Evolutionary conservation across 2,329 filamentous ascomycete species (phyloP).

Genomic region (Juglanconis juglandina): DNA sequence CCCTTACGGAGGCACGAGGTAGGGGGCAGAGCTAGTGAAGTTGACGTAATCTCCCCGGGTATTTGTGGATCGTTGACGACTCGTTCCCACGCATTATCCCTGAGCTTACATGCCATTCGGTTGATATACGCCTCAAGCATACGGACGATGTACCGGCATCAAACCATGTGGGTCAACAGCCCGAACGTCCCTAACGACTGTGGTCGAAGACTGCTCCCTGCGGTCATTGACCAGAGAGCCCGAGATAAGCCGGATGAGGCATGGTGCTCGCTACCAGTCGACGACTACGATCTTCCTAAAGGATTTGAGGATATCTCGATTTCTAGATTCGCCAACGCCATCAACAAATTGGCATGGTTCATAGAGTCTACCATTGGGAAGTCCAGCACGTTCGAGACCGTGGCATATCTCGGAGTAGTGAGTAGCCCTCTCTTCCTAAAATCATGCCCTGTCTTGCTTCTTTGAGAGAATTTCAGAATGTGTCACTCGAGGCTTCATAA

Average conservation of each 20-base stretch:
- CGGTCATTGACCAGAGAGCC: constrained; percentile 20
- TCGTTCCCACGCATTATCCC: too few relatives aligned
- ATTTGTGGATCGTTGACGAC: too few relatives aligned
- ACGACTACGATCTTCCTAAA: constrained; percentile 22
- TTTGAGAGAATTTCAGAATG: too few relatives aligned
- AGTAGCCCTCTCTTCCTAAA: background rate
- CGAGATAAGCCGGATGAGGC: constrained; percentile 16
- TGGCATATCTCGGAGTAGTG: constrained; percentile 21
- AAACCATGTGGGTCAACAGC: background rate
- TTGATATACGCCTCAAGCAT: background rate
- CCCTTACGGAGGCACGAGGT: background rate
- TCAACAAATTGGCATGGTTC: constrained; percentile 23
- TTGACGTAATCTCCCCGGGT: too few relatives aligned
- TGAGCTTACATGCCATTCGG: too few relatives aligned
- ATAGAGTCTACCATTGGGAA: constrained; percentile 18
- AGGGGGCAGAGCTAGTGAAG: background rate
- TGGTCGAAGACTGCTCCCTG: constrained; percentile 19
- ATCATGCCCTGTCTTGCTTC: background rate
- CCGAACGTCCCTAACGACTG: constrained; percentile 1
- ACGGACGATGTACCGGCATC: background rate
- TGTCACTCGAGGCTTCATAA: background rate
- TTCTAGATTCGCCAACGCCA: constrained; percentile 19
- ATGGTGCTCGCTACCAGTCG: constrained; percentile 22
- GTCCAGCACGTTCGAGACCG: constrained; percentile 20
- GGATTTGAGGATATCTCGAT: constrained; percentile 24